Evolutionary conservation across 306 rosid genomes (phyloP).

Genomic region (Dalbergia oliveri): DNA sequence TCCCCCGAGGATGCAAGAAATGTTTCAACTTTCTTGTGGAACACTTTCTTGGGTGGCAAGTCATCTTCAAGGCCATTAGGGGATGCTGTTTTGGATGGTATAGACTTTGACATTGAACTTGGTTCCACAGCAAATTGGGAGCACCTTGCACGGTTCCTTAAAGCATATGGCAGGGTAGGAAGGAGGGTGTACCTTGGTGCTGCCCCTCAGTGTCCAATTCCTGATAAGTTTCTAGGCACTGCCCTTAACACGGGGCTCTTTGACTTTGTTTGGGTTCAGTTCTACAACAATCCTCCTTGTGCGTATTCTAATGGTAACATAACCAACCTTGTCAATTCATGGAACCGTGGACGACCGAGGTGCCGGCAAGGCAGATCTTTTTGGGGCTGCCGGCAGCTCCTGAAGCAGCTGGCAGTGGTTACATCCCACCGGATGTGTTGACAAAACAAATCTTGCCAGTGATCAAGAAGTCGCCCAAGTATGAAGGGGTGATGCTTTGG

Average conservation of each 20-base stretch:
- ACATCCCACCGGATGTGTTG: conserved; percentile 62
- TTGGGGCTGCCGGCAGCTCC: conserved; percentile 75
- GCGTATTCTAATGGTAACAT: conserved; percentile 57
- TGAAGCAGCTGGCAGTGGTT: conserved; percentile 71
- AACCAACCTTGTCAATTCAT: conserved; percentile 60
- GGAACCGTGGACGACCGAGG: conserved; percentile 66
- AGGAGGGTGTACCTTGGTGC: conserved; percentile 63
- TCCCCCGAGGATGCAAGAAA: conserved; percentile 60
- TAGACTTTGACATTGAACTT: conserved; percentile 79
- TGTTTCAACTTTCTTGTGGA: conserved; percentile 62
- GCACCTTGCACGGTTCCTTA: conserved; percentile 57
- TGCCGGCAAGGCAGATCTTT: conserved; percentile 51
- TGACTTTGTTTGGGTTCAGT: conserved; percentile 74
- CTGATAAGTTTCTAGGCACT: conserved; percentile 60
- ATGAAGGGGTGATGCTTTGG: conserved; percentile 92
- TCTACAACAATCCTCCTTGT: conserved; percentile 63
- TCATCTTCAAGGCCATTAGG: conserved; percentile 74
- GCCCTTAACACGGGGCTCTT: conserved; percentile 66
- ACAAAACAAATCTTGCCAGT: conserved; percentile 61
- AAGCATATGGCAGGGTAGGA: conserved; percentile 36
- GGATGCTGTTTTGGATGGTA: conserved; percentile 70
- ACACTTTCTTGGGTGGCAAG: conserved; percentile 76
- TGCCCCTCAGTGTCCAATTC: conserved; percentile 89
- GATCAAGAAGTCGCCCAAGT: conserved; percentile 59
- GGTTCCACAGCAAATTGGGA: conserved; percentile 60